phyloP scores from a whole-genome alignment of 345 rosid species.

The Carallia pectinifolia region DNA sequence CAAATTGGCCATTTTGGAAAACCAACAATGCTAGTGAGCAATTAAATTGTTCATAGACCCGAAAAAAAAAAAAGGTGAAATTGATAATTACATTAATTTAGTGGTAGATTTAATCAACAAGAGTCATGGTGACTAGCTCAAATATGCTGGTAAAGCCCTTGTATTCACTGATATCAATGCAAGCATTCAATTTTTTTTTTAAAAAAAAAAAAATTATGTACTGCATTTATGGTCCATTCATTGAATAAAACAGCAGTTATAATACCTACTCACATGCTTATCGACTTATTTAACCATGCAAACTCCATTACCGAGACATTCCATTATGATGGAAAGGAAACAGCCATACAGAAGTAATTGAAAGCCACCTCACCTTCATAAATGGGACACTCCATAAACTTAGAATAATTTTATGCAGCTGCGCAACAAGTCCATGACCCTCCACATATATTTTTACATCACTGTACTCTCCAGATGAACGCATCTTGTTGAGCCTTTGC shows the following conservation, averaged over 20 bases:
- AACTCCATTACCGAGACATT: not conserved
- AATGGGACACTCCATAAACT: constrained; percentile 90
- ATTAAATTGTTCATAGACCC: no score
- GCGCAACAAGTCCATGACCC: constrained; percentile 61
- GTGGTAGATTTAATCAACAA: no score
- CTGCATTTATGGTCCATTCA: not conserved
- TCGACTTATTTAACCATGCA: not conserved
- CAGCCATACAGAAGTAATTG: not conserved
- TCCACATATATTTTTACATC: constrained; percentile 60
- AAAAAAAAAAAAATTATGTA: no score
- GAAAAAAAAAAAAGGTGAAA: no score
- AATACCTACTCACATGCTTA: not conserved
- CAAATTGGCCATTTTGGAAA: no score
- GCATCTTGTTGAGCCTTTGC: constrained; percentile 52
- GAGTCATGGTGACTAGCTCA: no score
- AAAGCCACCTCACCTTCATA: constrained; percentile 61
- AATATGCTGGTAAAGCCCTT: no score
- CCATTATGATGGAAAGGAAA: not conserved
- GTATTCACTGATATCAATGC: no score
- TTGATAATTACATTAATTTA: no score
- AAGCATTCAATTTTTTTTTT: no score
- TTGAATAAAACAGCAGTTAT: not conserved
- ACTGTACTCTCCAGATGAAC: constrained; percentile 51
- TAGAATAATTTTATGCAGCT: constrained; percentile 71
- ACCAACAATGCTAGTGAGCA: no score